Conservation (phyloP, 1,284 basidiomycete species). For the Cystobasidium pallidum region DNA sequence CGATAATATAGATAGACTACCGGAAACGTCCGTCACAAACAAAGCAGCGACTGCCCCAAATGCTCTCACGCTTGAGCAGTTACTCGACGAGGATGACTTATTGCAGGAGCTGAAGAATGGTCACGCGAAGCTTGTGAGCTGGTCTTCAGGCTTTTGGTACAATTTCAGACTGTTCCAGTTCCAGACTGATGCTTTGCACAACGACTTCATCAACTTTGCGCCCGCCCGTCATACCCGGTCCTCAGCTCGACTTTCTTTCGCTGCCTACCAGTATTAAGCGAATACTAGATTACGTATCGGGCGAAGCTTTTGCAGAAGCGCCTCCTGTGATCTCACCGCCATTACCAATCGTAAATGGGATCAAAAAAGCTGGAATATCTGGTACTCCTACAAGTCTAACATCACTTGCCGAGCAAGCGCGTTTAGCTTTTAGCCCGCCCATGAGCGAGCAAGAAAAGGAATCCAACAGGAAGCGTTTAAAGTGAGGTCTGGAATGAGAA, state of each 20-base stretch:
- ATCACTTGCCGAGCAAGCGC: conserved; percentile 32
- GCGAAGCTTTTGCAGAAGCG: conserved; percentile 36
- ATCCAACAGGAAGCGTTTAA: conserved; percentile 33
- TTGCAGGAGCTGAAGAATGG: conserved; percentile 44
- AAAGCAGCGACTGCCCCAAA: not conserved
- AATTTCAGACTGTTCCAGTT: not conserved
- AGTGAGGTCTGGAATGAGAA: conserved; percentile 11
- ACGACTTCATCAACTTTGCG: not conserved
- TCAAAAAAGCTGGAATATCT: not conserved
- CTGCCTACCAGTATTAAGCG: conserved; percentile 21
- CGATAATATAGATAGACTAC: not conserved
- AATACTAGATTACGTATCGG: conserved; percentile 44
- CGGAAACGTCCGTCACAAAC: not conserved
- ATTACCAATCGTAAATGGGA: not conserved
- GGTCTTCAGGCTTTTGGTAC: not conserved
- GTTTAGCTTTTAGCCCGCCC: conserved; percentile 3
- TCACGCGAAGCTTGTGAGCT: conserved; percentile 43
- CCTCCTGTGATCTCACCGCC: not conserved
- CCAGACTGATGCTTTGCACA: not conserved
- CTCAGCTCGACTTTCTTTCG: conserved; percentile 43
- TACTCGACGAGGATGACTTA: conserved; percentile 47
- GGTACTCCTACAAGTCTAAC: conserved; percentile 9
- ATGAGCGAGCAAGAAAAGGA: conserved; percentile 37
- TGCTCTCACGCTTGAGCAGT: conserved; percentile 39
- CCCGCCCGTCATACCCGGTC: not conserved